phyloP scores from a whole-genome alignment of 2,329 filamentous ascomycete genomes.

The Diaporthe helianthi region DNA sequence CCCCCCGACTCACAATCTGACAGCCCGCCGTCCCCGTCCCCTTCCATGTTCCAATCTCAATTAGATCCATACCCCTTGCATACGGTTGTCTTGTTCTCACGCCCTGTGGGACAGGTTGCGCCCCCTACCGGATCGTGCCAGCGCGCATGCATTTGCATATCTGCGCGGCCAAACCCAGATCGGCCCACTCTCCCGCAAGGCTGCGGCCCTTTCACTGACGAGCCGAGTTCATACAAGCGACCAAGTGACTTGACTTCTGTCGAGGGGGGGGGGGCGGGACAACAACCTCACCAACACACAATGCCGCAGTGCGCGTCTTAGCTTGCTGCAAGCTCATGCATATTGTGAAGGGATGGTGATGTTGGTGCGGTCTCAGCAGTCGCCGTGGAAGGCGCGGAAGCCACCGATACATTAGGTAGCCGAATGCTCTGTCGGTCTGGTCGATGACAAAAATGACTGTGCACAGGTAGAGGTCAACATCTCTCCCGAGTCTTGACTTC shows the following conservation, averaged over 20 bases:
- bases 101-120: neutral
- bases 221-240: neutral
- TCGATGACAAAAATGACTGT: neutral
- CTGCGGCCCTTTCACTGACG: neutral
- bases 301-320: constrained; percentile 11
- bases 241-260: constrained; percentile 5
- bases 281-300: neutral
- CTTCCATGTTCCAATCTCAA: neutral
- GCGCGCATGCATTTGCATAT: neutral
- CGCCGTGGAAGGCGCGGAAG: neutral
- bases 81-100: neutral
- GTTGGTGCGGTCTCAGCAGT: neutral
- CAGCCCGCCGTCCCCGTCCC: neutral
- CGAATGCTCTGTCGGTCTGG: neutral
- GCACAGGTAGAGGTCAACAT: neutral
- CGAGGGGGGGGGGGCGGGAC: neutral
- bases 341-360: neutral
- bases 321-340: neutral
- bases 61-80: neutral
- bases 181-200: neutral
- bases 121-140: constrained; percentile 16
- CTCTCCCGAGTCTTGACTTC: neutral
- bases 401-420: constrained; percentile 1
- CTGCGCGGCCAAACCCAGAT: neutral
- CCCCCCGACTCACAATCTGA: neutral